Evolutionary conservation across 2,329 filamentous ascomycete genomes (phyloP), one percentile per base, ranked within the genome.

Genomic region (Diplodia scrobiculata): DNA sequence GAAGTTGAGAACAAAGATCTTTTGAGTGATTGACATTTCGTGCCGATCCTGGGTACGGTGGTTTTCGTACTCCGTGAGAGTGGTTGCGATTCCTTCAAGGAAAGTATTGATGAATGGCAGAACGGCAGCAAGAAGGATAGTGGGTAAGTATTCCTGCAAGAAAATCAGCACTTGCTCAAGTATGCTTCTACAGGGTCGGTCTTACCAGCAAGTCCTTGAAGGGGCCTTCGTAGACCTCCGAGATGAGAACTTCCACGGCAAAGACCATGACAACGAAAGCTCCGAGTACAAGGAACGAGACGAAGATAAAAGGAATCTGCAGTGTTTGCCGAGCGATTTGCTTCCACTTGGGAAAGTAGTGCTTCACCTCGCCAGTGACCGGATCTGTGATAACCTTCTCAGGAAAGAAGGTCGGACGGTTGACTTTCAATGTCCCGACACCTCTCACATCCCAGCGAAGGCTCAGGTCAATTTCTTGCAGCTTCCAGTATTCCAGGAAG

Each of bases 401-500:
- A 4, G 70, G 71, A 13, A 68, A 67, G 36, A 72, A 76, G 17
- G 75, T 70, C 4, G 73, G 73, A 9, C 74, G 71, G 21, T 75
- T 75, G 17, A 69, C 65, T 45, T 76, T 75, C 41, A 76, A 62
- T 14, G 72, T 69, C 10, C 68, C 71, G 5, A 76, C 74, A 3
- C 73, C 74, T 47, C 71, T 69, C 5, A 76, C 74, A 17, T 73
- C 59, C 74, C 75, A 77, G 21, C 75, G 73, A 29, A 76, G 73
- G 1, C 73, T 70, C 11, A 77, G 67, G 58, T 76, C 74, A 11
- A 70, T 67, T 58, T 77, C 70, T 53, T 75, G 70, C 19, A 74
- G 71, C 67, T 74, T 76, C 75, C 75, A 77, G 47, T 75, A 75
- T 63, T 77, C 75, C 45, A 76, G 52, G 32, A 76, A 77, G 2